Evolutionary conservation across 1,284 basidiomycete genomes (phyloP), one percentile per base, ranked within the genome.

Genomic region (Bjerkandera adusta): DNA sequence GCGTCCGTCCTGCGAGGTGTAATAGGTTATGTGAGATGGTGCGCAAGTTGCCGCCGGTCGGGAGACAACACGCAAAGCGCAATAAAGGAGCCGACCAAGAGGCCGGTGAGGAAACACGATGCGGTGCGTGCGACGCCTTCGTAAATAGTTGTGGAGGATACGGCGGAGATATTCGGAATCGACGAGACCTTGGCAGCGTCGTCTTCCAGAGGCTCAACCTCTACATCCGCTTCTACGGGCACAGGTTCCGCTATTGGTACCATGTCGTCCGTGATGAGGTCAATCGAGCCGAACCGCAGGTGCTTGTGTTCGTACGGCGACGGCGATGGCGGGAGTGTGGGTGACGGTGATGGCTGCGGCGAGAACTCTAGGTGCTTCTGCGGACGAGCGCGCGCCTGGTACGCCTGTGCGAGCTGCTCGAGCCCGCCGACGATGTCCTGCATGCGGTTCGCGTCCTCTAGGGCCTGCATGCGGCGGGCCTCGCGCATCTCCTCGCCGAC

Each of bases 401-500:
- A 63, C 37, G 62, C 57, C 41, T 68, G 63, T 36, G 68, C 65
- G 35, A 71, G 62, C 39, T 67, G 66, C 57, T 80, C 75, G 29
- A 81, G 62, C 29, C 73, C 70, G 50, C 71, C 67, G 33, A 83
- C 72, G 34, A 76, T 71, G 15, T 65, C 66, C 58, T 74, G 73
- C 54, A 82, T 64, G 36, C 68, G 64, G 40, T 58, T 63, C 20
- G 72, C 71, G 56, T 81, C 73, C 42, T 67, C 58, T 44, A 65
- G 48, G 46, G 65, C 60, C 37, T 69, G 66, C 30, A 66, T 60
- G 41, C 57, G 65, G 52, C 73, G 69, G 52, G 76, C 74, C 60
- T 76, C 76, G 41, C 72, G 69, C 44, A 84, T 69, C 64, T 86
- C 83, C 57, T 85, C 83, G 18, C 72, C 80, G 33, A 87, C 65